Evolutionary conservation across 139 green algal species (phyloP), one percentile per base, ranked within the genome.

Genomic region (Pseudopediastrum boryanum): DNA sequence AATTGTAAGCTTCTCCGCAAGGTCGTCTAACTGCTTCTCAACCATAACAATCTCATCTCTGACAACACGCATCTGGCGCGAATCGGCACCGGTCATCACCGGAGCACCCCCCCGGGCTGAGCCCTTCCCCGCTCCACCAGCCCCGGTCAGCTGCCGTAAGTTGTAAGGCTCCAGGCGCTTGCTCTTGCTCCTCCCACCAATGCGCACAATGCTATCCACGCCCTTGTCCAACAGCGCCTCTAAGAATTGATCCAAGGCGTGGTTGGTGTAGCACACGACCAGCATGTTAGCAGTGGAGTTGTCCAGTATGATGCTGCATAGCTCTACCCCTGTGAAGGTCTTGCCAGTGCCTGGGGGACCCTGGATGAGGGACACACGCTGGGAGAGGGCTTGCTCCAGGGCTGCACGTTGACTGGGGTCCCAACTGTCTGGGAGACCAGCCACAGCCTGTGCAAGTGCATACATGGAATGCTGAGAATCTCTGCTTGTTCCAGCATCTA

Each of bases 241-340:
- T 62, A 95, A 80, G 63, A 95, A 93, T 63, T 89, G 83, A 46
- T 96, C 92, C 68, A 96, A 79, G 16, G 92, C 92, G 69, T 95
- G 91, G 79, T 95, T 95, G 31, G 91, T 95, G 81, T 90, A 93
- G 73, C 86, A 92, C 25, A 94, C 82, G 66, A 82, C 86, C 62
- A 95, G 84, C 42, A 95, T 91, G 44, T 76, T 87, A 59, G 79
- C 76, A 2, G 25, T 19, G 72, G 75, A 84, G 62, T 38, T 59
- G 58, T 78, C 70, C 63, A 87, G 25, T 21, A 83, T 70, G 4
- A 81, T 80, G 43, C 92, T 90, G 50, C 70, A 73, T 43, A 94
- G 69, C 48, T 90, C 46, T 36, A 78, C 64, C 31, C 75, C 83
- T 77, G 25, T 87, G 73, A 64, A 75, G 44, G 68, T 75, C 27